Conservation (phyloP, 2,329 filamentous ascomycete species). For the Pseudogymnoascus sp. region DNA sequence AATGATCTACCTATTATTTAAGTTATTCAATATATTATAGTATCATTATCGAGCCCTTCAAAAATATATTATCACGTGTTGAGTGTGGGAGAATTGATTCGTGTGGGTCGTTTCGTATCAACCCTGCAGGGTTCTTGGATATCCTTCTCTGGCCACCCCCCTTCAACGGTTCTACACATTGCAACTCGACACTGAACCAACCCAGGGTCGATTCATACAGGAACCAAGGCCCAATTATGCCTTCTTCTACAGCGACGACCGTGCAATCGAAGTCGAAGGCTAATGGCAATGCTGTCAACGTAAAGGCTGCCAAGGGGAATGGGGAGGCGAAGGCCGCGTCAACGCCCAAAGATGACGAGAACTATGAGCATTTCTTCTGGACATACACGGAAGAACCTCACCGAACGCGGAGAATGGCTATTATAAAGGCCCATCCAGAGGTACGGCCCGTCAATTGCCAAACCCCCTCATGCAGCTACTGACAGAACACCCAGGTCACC, state of each 20-base stretch:
- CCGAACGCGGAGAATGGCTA: constrained; percentile 78
- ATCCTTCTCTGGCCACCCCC: neutral
- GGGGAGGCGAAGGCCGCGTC: constrained; percentile 13
- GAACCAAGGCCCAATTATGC: neutral
- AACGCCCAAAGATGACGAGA: constrained; percentile 21
- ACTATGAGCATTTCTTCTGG: constrained; percentile 72
- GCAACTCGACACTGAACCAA: neutral
- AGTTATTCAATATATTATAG: neutral
- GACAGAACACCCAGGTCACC: constrained; percentile 56
- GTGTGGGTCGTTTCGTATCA: constrained; percentile 6
- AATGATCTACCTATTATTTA: neutral
- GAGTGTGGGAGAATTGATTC: constrained; percentile 5
- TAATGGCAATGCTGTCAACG: neutral
- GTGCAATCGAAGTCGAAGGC: neutral
- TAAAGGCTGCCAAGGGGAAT: neutral
- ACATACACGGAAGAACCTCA: constrained; percentile 98
- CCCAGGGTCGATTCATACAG: neutral
- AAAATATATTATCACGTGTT: neutral
- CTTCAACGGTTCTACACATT: neutral
- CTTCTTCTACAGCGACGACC: neutral
- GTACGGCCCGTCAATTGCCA: constrained; percentile 38
- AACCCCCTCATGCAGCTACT: neutral
- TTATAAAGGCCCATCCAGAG: constrained; percentile 97
- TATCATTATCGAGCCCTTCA: neutral
- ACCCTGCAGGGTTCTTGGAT: neutral